These are phyloP conservation scores for Protomyces pachydermus DNA, from an alignment of 1,139 yeast species.

Conservation along the genomic window DNA sequence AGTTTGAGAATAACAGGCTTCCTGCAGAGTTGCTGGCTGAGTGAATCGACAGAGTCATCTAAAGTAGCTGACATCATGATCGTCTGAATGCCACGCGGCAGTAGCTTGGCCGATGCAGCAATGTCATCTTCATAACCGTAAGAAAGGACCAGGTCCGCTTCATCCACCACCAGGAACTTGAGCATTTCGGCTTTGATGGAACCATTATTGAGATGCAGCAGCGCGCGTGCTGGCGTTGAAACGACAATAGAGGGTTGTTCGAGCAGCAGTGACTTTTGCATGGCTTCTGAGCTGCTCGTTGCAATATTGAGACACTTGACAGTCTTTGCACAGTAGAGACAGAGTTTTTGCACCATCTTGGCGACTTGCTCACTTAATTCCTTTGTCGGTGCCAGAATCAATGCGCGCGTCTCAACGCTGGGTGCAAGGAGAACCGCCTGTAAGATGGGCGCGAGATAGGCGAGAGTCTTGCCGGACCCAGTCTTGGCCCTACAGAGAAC, in stretches of 20 bases:
- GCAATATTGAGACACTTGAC: conserved; percentile 70
- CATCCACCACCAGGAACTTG: conserved; percentile 79
- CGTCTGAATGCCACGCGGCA: conserved; percentile 75
- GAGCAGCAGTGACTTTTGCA: conserved; percentile 60
- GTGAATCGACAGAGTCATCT: conserved; percentile 72
- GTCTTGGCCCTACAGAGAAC: conserved; percentile 84
- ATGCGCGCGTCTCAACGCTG: conserved; percentile 43
- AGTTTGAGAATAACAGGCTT: conserved; percentile 79
- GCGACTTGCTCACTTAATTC: conserved; percentile 82
- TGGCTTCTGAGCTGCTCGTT: conserved; percentile 65
- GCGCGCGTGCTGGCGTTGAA: conserved; percentile 80
- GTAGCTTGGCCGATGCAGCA: conserved; percentile 50
- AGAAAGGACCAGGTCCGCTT: conserved; percentile 84
- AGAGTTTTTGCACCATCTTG: conserved; percentile 61
- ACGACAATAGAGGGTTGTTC: conserved; percentile 77
- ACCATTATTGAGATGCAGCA: conserved; percentile 44
- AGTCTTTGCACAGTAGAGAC: conserved; percentile 64
- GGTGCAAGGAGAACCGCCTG: conserved; percentile 51
- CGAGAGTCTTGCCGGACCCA: conserved; percentile 88
- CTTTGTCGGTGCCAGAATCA: conserved; percentile 77
- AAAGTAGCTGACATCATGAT: conserved; percentile 96
- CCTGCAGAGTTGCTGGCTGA: conserved; percentile 74
- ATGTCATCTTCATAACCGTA: conserved; percentile 91
- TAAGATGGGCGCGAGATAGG: conserved; percentile 72
- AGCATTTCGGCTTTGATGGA: conserved; percentile 46